Base-by-base conservation (phyloP, 805 yeast genomes). In the Teunomyces aglyptinius region DNA sequence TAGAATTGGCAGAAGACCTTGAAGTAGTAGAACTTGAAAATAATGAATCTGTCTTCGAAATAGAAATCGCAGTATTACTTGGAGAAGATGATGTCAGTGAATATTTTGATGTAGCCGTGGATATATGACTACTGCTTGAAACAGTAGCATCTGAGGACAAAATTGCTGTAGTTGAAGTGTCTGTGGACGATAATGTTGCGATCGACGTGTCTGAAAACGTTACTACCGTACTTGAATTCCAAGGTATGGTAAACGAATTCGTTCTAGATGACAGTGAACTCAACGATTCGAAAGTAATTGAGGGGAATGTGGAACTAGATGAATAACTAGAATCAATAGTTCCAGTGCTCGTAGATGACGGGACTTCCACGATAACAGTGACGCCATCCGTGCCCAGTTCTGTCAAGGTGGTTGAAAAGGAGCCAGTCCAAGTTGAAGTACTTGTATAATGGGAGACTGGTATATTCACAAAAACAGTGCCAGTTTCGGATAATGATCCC, bases 331-430 rank as follows among this genome's bases (percentile, higher is more conserved):
- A 24, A 24, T 2, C 26, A 8, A 24, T 7, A 7, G 8, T 8
- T 24, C 26, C 33, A 12, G 41, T 19, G 41, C 20, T 24, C 3
- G 39, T 32, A 5, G 45, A 32, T 6, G 36, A 27, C 11, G 57
- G 55, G 20, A 46, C 45, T 16, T 47, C 47, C n/a, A 53, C 50
- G 15, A 49, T 41, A 7, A 49, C 53, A 29, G 57, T 27, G 13
- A 39, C 46, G 16, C 46, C 38, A 20, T 38, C 52, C 4, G 49
- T 27, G 7, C 19, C 19, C 19, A 18, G 13, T 11, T 12, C 26
- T 18, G 27, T 12, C 5, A 34, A 6, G 2, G 46, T 36, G n/a
- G 39, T n/a, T 16, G 48, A 41, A 13, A 32, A 27, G 6, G 52
- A 5, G 1, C 51, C 53, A 11, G 49, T 44, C 48, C 49, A 51